Evolutionary conservation across 2,329 filamentous ascomycete species (phyloP).

Genomic region (Calonectria hawksworthii): DNA sequence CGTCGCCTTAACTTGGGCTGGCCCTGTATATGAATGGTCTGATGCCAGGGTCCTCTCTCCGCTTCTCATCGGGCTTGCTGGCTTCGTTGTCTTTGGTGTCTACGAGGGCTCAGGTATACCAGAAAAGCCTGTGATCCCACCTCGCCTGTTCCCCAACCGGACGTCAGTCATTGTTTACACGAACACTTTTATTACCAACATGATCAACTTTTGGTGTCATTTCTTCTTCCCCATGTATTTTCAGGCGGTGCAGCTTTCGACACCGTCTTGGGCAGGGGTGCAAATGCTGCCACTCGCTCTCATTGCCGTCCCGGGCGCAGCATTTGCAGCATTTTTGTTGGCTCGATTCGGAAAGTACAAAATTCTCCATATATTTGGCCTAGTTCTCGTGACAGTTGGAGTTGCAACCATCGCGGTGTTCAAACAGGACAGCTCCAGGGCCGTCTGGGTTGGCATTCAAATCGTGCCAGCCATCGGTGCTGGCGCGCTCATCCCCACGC

Average conservation of each 20-base stretch:
- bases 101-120: conserved; percentile 39
- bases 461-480: conserved; percentile 55
- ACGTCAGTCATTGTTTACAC: conserved; percentile 38
- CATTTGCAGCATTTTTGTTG: conserved; percentile 46
- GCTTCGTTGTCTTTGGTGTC: conserved; percentile 30
- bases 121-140: conserved; percentile 40
- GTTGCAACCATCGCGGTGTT: conserved; percentile 58
- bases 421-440: conserved; percentile 46
- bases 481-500: conserved; percentile 57
- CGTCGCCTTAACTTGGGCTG: conserved; percentile 59
- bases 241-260: conserved; percentile 53
- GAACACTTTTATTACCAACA: conserved; percentile 38
- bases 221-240: conserved; percentile 63
- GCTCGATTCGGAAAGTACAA: conserved; percentile 51
- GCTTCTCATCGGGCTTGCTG: conserved; percentile 48
- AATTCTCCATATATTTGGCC: conserved; percentile 52
- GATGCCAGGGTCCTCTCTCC: conserved; percentile 55
- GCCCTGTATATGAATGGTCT: conserved; percentile 58
- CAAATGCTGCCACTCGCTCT: conserved; percentile 49
- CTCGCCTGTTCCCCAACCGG: conserved; percentile 36
- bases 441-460: conserved; percentile 56
- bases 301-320: conserved; percentile 45
- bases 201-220: conserved; percentile 51
- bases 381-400: conserved; percentile 53
- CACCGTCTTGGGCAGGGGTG: conserved; percentile 50